Evolutionary conservation across 177 flowering plant genomes (phyloP).

Genomic region (Telopea speciosissima): DNA sequence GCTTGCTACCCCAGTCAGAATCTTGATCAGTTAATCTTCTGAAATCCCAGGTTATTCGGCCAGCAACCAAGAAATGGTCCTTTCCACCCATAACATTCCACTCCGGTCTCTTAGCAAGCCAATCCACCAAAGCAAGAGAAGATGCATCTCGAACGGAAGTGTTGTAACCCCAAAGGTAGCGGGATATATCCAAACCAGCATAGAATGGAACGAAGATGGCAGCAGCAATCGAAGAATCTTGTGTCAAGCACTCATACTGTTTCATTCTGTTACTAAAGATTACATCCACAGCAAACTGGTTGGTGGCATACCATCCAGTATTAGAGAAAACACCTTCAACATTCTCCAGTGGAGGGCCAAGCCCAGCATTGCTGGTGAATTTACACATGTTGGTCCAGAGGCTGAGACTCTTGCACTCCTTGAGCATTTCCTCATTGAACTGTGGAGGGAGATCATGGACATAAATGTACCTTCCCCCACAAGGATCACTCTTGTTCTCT

Average conservation of each 20-base stretch:
- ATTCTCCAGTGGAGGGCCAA: conserved; percentile 89
- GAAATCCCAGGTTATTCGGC: conserved; percentile 96
- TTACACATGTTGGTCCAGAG: conserved; percentile 95
- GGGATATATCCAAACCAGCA: conserved; percentile 85
- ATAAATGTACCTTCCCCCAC: conserved; percentile 93
- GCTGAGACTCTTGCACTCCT: conserved; percentile 69
- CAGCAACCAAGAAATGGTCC: conserved; percentile 95
- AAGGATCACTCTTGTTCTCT: conserved; percentile 87
- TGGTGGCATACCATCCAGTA: conserved; percentile 88
- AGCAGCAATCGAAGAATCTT: conserved; percentile 83
- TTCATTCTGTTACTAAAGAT: conserved; percentile 88
- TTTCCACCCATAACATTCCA: conserved; percentile 85
- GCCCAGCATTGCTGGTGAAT: conserved; percentile 72
- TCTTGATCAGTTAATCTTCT: conserved; percentile 63
- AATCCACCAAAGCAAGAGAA: conserved; percentile 70
- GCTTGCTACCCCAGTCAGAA: conserved; percentile 90
- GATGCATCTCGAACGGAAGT: conserved; percentile 72
- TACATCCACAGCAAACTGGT: conserved; percentile 94
- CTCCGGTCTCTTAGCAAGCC: conserved; percentile 84
- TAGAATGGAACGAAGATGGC: conserved; percentile 94
- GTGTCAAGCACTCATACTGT: conserved; percentile 87
- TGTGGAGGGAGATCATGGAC: conserved; percentile 84
- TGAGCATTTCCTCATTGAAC: conserved; percentile 92
- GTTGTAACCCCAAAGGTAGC: conserved; percentile 89
- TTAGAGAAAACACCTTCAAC: conserved; percentile 71